Conservation (phyloP, 768 basidiomycete species). For the Thelephora ganbajun region DNA sequence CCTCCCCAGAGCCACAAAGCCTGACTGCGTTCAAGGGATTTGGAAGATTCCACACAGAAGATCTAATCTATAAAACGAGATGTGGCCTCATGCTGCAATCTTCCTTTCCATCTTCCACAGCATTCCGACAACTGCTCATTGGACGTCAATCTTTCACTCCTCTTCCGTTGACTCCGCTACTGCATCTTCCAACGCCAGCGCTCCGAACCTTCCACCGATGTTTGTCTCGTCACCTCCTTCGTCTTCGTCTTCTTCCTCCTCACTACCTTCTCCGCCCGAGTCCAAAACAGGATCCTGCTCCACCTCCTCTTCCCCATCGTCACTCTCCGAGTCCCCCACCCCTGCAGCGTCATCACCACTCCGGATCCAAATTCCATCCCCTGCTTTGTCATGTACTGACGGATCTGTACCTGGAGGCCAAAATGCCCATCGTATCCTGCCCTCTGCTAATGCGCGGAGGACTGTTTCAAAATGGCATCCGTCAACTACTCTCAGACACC, state of each 20-base stretch:
- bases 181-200: constrained; percentile 23
- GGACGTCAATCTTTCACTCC: constrained; percentile 11
- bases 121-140: constrained; percentile 3
- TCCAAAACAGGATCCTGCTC: neutral
- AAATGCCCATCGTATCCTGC: constrained; percentile 71
- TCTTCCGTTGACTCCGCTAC: constrained; percentile 18
- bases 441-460: constrained; percentile 72
- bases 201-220: constrained; percentile 21
- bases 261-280: constrained; percentile 14
- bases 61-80: too few species aligned
- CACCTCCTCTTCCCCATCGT: constrained; percentile 18
- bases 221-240: constrained; percentile 6
- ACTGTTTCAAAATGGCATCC: constrained; percentile 28
- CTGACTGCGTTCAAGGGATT: too few species aligned
- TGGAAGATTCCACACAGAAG: too few species aligned
- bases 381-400: constrained; percentile 17
- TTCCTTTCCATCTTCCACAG: neutral
- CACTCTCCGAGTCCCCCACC: constrained; percentile 9
- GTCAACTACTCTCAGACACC: constrained; percentile 3
- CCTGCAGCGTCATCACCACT: constrained; percentile 10
- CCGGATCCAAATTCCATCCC: constrained; percentile 47
- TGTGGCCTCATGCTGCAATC: too few species aligned
- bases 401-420: constrained; percentile 45
- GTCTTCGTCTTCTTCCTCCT: constrained; percentile 13
- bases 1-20: too few species aligned